Evolutionary conservation across 441 rosid genomes (phyloP), one percentile per base, ranked within the genome.

Genomic region (Populus hybrid): DNA sequence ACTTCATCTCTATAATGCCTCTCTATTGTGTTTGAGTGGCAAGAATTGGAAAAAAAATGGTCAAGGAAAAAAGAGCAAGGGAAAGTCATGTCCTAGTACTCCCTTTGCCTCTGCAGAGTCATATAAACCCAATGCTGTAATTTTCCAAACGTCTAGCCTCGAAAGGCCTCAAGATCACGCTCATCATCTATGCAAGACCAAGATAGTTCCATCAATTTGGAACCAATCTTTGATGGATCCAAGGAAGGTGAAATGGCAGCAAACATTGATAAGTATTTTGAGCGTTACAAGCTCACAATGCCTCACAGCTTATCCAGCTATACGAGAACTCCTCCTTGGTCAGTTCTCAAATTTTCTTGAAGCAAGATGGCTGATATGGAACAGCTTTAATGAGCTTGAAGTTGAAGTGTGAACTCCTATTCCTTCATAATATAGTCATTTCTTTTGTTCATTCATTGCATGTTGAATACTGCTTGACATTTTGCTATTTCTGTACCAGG

Each of bases 331-430:
- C 40, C 69, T 83, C 36, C 42, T 86, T 18, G 40, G 74, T 40
- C 91, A 86, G 69, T 83, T 81, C 78, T 85, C 82, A 20, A 85
- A 85, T 71, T 42, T 87, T 38, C 75, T 73, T 16, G 85, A 70
- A 79, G 89, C 85, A 30, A 84, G 76, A 76, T 84, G 83, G 81
- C 73, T 87, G 73, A 76, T 90, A n/a, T 84, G 85, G 67, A 90
- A 89, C 82, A 80, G 86, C 67, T 86, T 86, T 69, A 73, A 78
- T 71, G 83, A 77, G 42, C 85, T 89, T 79, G 91, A 87, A 61
- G 79, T 73, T 23, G 77, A 85, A 76, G 84, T 82, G 79, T 10
- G 42, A n/a, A 57, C 63, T 57, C 63, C 63, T 18, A 5, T 57
- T 57, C 21, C 1, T 7, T 20, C 8, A 57, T 57, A 18, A 57